phyloP scores from a whole-genome alignment of 345 rosid species.

The Eucalyptus tenuipes region DNA sequence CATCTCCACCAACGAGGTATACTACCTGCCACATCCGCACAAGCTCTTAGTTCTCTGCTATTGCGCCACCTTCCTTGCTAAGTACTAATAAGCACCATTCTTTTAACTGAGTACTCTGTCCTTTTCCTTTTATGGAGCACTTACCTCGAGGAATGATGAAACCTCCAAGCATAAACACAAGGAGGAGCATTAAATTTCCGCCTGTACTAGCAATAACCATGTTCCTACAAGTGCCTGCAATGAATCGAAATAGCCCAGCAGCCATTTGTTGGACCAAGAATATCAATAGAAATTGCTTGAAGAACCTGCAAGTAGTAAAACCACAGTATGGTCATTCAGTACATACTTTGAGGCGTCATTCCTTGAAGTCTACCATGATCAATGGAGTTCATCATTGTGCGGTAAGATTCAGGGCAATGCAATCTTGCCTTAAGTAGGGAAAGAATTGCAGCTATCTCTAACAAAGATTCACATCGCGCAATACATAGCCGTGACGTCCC shows the following conservation, averaged over 20 bases:
- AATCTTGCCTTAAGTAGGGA: not conserved
- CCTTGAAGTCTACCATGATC: not conserved
- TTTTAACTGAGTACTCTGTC: not conserved
- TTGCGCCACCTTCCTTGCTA: not conserved
- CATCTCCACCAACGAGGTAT: constrained; percentile 80
- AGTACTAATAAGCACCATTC: not conserved
- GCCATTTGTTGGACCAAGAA: constrained; percentile 82
- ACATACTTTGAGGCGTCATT: not conserved
- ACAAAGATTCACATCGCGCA: not conserved
- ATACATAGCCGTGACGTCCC: not conserved
- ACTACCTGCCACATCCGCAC: constrained; percentile 58
- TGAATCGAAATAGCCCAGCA: constrained; percentile 48
- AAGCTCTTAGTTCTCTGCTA: not conserved
- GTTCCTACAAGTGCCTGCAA: constrained; percentile 54
- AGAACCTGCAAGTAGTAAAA: constrained; percentile 39
- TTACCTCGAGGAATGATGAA: constrained; percentile 62
- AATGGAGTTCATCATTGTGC: not conserved
- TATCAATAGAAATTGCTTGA: constrained; percentile 55
- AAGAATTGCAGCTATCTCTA: not conserved
- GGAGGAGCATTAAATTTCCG: constrained; percentile 50
- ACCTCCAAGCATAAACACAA: constrained; percentile 72
- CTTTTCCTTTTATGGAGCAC: not conserved
- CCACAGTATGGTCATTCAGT: not conserved
- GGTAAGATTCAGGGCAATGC: not conserved
- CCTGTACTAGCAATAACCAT: constrained; percentile 69